Evolutionary conservation across 129 eudicot genomes (phyloP), one percentile per base, ranked within the genome.

Genomic region (Gnaphalium uliginosum): DNA sequence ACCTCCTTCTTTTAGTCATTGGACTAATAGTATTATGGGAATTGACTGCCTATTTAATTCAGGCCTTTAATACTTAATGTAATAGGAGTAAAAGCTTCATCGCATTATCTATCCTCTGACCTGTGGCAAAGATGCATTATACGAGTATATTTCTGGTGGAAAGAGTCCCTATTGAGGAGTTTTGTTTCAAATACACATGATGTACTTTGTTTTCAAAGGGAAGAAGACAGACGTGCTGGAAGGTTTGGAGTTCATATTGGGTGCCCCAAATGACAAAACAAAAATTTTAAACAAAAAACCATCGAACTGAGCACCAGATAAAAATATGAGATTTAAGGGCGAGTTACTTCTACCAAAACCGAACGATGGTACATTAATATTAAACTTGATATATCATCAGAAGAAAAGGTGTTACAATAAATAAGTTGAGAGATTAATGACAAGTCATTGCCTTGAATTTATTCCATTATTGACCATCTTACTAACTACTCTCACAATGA

Each of bases 261-360:
- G 54, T 56, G 76, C 59, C 66, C 37, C 22, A 56, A 72, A 58
- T 33, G 60, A 68, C 35, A 11, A 46, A 32, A 14, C 6, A 30
- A 30, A 51, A 30, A 8, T n/a, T 17, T 71, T 8, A 59, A 73
- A 24, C 56, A 73, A 35, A 22, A 73, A 58, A 35, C 23, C 35
- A 24, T 37, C 39, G 53, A 72, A 56, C 53, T 29, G 65, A 21
- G 18, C 35, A 29, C 30, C 14, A 22, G 65, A 27, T 30, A 19
- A 71, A 71, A 50, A 18, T 19, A 22, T 56, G 65, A 54, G n/a
- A 71, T 54, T 54, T 29, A 33, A 57, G 46, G 19, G 33, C 25
- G 53, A 59, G 77, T 57, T 72, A 32, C 76, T 30, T 56, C 48
- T 21, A 65, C 37, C 65, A 72, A 69, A 54, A 54, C 29, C 8